phyloP scores from a whole-genome alignment of 192 early-diverging fungal genomes.

The Backusella tarrabulga region DNA sequence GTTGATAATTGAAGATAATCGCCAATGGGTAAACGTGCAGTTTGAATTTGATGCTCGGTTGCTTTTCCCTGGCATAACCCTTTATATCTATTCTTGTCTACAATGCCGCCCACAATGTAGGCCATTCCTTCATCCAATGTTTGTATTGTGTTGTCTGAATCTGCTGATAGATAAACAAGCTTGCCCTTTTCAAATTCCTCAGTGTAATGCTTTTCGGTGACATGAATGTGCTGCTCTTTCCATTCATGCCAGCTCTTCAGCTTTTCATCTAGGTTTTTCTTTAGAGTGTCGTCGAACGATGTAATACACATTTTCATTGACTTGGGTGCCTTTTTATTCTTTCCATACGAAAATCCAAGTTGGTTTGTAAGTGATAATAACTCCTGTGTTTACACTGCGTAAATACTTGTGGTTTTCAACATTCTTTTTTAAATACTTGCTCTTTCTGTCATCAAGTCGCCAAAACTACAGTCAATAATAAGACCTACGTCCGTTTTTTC shows the following conservation, averaged over 20 bases:
- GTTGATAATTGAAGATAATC: conserved; percentile 77
- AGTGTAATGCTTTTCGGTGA: conserved; percentile 15
- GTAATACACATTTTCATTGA: conserved; percentile 63
- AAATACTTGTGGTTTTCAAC: not conserved
- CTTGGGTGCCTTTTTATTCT: conserved; percentile 52
- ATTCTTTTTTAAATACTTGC: conserved; percentile 25
- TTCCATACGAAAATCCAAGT: conserved; percentile 71
- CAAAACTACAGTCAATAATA: conserved; percentile 81
- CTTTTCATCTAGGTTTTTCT: conserved; percentile 36
- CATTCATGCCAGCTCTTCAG: conserved; percentile 33
- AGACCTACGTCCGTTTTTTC: conserved; percentile 51
- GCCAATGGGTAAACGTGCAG: conserved; percentile 83
- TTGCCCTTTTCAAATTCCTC: conserved; percentile 51
- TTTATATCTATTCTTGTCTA: conserved; percentile 91
- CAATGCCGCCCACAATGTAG: conserved; percentile 95
- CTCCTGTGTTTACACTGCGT: conserved; percentile 41
- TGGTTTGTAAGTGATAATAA: conserved; percentile 68
- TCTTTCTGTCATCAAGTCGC: conserved; percentile 76
- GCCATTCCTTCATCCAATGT: conserved; percentile 67
- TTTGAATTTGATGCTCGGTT: conserved; percentile 61
- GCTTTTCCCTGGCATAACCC: conserved; percentile 80
- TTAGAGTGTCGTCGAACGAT: conserved; percentile 41
- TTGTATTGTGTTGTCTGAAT: conserved; percentile 69
- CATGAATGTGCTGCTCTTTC: conserved; percentile 33
- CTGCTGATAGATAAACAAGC: conserved; percentile 89